Evolutionary conservation across 73 alveolate species (phyloP), one percentile per base, ranked within the genome.

Genomic region (Diophrys appendiculata): DNA sequence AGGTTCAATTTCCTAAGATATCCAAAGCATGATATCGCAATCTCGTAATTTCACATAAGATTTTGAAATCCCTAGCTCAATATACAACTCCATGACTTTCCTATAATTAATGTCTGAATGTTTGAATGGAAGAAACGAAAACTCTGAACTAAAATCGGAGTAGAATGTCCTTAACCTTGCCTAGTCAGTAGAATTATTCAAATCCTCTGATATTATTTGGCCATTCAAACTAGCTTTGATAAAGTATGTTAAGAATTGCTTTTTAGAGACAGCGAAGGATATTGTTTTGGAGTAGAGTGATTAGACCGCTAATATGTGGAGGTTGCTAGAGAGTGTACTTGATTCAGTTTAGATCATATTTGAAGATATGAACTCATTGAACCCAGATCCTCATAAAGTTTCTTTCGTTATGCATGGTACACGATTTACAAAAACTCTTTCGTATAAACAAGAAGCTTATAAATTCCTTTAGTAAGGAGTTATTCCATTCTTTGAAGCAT

Each of bases 51-150:
- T 69, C 72, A 54, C 54, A 35, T 56, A 26, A 80, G 83, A 74
- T 0, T 25, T 74, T 60, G 83, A 74, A 22, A 33, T 74, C 33
- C 83, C 87, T 0, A 77, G 23, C 25, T 82, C 69, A 29, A 69
- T 84, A 25, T 65, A 35, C 79, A 84, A 84, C 70, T 33, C 77
- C 1, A 84, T 84, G 1, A 25, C 74, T 1, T 76, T 76, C 68
- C 60, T 84, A 25, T 80, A 76, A 64, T 75, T 77, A 32, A 34
- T 71, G 22, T 52, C 84, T 1, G 65, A 28, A 8, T 77, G 88
- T 76, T 71, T 86, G 35, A 87, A 78, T 52, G 92, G 88, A 1
- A 77, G 78, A 43, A 85, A 77, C 52, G 85, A 77, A 26, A 24
- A 71, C 2, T 78, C 92, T 2, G 92, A 85, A 26, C 24, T 28